phyloP scores from a whole-genome alignment of 352 stramenopile species.

The Pythium guiyangense region DNA sequence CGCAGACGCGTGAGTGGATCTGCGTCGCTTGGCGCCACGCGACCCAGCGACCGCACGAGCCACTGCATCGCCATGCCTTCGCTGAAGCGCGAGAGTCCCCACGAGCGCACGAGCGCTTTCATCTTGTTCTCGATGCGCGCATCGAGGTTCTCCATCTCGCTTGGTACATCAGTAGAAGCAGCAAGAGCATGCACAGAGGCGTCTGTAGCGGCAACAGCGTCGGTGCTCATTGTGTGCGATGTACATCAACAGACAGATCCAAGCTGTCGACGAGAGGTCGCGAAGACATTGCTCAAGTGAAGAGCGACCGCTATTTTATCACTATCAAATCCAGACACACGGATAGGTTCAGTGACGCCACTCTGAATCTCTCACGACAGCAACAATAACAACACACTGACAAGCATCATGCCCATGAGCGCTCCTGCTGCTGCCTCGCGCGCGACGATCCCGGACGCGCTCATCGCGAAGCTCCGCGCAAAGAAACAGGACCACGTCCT shows the following conservation, averaged over 20 bases:
- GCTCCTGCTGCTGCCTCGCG: conserved; percentile 9
- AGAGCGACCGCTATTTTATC: too few relatives aligned
- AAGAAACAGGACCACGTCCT: conserved; percentile 70
- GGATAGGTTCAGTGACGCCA: neutral
- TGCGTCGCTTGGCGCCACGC: conserved; percentile 3
- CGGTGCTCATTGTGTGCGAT: neutral
- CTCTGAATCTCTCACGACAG: neutral
- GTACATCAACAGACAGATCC: neutral
- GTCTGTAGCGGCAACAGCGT: neutral
- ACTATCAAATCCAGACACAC: too few relatives aligned
- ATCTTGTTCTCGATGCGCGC: conserved; percentile 30
- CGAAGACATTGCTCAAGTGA: too few relatives aligned
- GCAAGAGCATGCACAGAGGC: neutral
- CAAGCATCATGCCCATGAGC: neutral
- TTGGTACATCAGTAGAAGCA: neutral
- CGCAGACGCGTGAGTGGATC: conserved; percentile 34
- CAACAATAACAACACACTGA: neutral
- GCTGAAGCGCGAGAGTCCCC: conserved; percentile 64
- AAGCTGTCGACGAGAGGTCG: neutral
- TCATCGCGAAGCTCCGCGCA: conserved; percentile 25
- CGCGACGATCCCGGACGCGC: conserved; percentile 17
- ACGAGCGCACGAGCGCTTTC: conserved; percentile 38
- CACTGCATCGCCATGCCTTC: conserved; percentile 62
- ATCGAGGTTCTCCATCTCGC: neutral
- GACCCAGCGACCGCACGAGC: conserved; percentile 31